Base-by-base conservation (phyloP, 169 alveolate genomes). In the Plasmodium yoelii region DNA sequence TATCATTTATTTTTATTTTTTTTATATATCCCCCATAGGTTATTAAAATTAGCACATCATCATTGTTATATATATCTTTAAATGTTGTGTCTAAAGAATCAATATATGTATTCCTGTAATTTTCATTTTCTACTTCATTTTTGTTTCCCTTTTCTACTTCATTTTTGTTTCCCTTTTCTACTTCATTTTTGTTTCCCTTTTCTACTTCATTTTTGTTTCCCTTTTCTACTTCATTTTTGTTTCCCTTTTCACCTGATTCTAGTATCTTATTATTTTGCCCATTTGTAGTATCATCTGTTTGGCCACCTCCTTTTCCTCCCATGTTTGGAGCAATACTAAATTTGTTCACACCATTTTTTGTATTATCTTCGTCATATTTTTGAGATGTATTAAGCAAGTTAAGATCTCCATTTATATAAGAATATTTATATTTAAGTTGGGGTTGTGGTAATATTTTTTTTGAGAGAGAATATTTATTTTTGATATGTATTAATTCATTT, bases 21-120 rank as follows among this genome's bases (percentile, higher is more conserved):
- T 82, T 82, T 44, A 82, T 39, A 26, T 82, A 82, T 12, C 90
- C 90, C 15, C 90, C 90, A 34, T 82, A 55, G 13, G 90, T 82
- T 18, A 82, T 68, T 68, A 82, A 71, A 46, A 82, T 59, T 2
- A 82, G 53, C n/a, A 82, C 84, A 8, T 82, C 73, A 12, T 82
- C 90, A 34, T 82, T 82, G 72, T 69, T 82, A 44, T 68, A 82
- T 5, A 82, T 61, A 42, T 61, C 82, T 39, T 56, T 47, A 18
- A 56, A 63, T 19, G 39, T 61, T 12, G 53, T 56, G 53, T 82
- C 86, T n/a, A 82, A 4, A 2, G 86, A 51, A 47, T 82, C 90
- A 15, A 82, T 82, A 55, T 68, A 82, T n/a, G 90, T 82, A 26
- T 82, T 69, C 22, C 90, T 65, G 47, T 82, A 82, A 2, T 13